A percentile compares a stretch with the other conserved stretches of the same genome.
phyloP scores from a whole-genome alignment of 805 yeast genomes.

The Wickerhamiella slavikovae region DNA sequence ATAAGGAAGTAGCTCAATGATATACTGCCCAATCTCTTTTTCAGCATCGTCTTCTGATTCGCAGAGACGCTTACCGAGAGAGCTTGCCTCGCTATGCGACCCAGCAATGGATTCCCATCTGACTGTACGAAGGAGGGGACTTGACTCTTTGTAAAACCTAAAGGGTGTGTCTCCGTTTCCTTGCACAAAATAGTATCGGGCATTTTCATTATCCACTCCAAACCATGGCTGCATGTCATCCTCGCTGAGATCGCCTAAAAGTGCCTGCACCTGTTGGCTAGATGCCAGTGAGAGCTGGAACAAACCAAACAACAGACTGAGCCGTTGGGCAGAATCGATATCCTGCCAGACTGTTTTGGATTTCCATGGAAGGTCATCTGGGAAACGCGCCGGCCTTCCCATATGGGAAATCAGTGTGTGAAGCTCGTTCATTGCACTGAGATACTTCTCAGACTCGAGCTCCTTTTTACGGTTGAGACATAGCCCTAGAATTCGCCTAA shows the following conservation, averaged over 20 bases:
- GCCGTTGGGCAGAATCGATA: conserved; percentile 17
- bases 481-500: conserved; percentile 17
- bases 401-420: conserved; percentile 12
- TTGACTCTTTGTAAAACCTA: conserved; percentile 17
- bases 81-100: conserved; percentile 10
- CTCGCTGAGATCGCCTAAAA: conserved; percentile 7
- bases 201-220: conserved; percentile 9
- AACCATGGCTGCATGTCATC: conserved; percentile 10
- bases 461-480: conserved; percentile 22
- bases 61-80: conserved; percentile 7
- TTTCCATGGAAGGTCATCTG: conserved; percentile 8
- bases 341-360: conserved; percentile 13
- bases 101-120: conserved; percentile 19
- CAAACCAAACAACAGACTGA: conserved; percentile 16
- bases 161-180: conserved; percentile 16
- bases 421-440: conserved; percentile 21
- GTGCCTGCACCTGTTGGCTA: conserved; percentile 13
- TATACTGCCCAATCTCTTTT: conserved; percentile 6
- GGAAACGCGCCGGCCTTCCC: conserved; percentile 13
- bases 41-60: conserved; percentile 2
- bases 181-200: conserved; percentile 10
- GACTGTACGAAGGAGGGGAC: conserved; percentile 14
- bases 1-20: conserved; percentile 9
- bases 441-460: conserved; percentile 19
- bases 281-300: conserved; percentile 16